These are phyloP conservation scores for Trematosphaeria pertusa DNA, from an alignment of 2,329 filamentous ascomycete genomes.

Conservation along the genomic window DNA sequence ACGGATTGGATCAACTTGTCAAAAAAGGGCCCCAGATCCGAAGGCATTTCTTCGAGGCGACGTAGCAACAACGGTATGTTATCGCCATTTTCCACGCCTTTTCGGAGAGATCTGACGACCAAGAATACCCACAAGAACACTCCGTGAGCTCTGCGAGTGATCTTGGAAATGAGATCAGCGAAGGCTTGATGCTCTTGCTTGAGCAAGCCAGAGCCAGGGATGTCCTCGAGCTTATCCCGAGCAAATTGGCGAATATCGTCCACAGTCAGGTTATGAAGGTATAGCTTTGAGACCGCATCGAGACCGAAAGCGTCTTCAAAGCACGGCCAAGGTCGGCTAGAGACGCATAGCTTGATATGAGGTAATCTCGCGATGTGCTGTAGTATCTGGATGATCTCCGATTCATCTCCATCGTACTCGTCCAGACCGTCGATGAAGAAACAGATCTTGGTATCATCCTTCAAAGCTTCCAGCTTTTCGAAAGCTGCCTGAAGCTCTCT, in stretches of 20 bases:
- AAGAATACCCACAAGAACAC: conserved; percentile 11
- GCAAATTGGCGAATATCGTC: conserved; percentile 13
- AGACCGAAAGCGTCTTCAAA: conserved; percentile 13
- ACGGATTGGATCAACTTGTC: conserved; percentile 13
- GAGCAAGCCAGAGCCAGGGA: not conserved
- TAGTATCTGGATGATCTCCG: conserved; percentile 14
- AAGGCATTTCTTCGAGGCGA: conserved; percentile 12
- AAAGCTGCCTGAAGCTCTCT: not conserved
- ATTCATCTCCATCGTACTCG: conserved; percentile 12
- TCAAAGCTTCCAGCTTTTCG: not conserved
- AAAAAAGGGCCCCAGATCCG: conserved; percentile 18
- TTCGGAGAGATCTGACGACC: conserved; percentile 3
- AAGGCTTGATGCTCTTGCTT: not conserved
- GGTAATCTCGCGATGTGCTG: conserved; percentile 17
- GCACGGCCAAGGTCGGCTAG: conserved; percentile 8
- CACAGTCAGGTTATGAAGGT: conserved; percentile 9
- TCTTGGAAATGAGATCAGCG: conserved; percentile 1
- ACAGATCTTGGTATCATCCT: not conserved
- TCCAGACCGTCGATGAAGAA: conserved; percentile 22
- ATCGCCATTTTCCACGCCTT: conserved; percentile 7
- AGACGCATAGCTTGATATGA: conserved; percentile 14
- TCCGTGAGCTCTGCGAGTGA: conserved; percentile 4
- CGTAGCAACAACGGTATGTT: conserved; percentile 2
- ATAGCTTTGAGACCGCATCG: not conserved
- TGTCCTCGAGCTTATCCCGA: conserved; percentile 4